Percentiles rank a stretch among this genome's conserved stretches.
Conservation (phyloP, 495 filamentous ascomycete genomes). For the Bryoglossum gracile region DNA sequence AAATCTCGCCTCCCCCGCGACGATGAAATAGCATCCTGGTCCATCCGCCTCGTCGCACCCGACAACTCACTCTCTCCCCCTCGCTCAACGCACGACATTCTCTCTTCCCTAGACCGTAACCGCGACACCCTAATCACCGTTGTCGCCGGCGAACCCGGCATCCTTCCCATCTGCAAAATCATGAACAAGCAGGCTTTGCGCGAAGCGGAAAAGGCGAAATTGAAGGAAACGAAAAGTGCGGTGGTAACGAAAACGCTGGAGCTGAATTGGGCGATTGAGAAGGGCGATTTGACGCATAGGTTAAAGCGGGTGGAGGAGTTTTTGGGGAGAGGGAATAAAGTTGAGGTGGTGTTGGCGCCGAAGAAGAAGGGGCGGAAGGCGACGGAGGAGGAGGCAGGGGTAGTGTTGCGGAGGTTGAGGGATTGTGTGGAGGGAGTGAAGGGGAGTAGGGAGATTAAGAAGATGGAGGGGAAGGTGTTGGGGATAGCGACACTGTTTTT, state of each 20-base stretch:
- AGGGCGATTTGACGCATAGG: slow-evolving; percentile 56
- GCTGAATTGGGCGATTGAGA: slow-evolving; percentile 75
- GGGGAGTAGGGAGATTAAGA: slow-evolving; percentile 33
- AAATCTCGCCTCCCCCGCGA: slow-evolving; percentile 33
- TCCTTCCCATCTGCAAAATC: slow-evolving; percentile 58
- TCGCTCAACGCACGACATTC: slow-evolving; percentile 32
- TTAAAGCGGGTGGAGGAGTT: slow-evolving; percentile 53
- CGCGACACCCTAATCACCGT: slow-evolving; percentile 54
- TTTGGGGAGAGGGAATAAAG: slow-evolving; percentile 52
- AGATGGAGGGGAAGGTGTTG: slow-evolving; percentile 33
- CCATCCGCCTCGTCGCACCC: slow-evolving; percentile 48
- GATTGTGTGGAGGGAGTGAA: slow-evolving; percentile 25
- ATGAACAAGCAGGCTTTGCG: slow-evolving; percentile 39
- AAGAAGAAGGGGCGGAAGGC: slow-evolving; percentile 31
- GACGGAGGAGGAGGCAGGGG: slow-evolving; percentile 30
- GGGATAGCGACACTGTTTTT: slow-evolving; percentile 28
- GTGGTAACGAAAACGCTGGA: slow-evolving; percentile 60
- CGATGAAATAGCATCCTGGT: slow-evolving; percentile 44
- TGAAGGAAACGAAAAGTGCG: slow-evolving; percentile 21
- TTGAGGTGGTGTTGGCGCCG: slow-evolving; percentile 52
- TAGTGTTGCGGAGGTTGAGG: slow-evolving; percentile 28
- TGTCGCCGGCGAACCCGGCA: slow-evolving; percentile 25
- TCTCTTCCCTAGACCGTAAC: slow-evolving; percentile 40
- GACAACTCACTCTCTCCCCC: slow-evolving; percentile 42
- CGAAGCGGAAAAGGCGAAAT: slow-evolving; percentile 22